A percentile compares a stretch with the other conserved stretches of the same genome.
Conservation (phyloP, 306 rosid genomes). For the Cercis canadensis region DNA sequence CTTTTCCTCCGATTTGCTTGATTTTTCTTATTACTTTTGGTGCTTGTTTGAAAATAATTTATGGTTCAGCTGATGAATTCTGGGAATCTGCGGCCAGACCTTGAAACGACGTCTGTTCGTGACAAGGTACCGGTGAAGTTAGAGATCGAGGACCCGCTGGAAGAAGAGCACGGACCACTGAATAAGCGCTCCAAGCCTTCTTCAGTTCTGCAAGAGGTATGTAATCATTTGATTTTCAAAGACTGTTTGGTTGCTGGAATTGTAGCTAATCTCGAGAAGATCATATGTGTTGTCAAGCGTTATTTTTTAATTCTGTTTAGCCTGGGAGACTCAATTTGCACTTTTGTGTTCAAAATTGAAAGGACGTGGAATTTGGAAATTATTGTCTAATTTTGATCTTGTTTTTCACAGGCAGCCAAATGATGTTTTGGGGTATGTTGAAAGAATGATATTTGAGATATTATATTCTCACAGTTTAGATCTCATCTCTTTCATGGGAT, state of each 20-base stretch:
- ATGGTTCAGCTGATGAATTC: constrained; percentile 77
- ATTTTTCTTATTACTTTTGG: not conserved
- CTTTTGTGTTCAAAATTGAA: not conserved
- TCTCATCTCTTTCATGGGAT: not conserved
- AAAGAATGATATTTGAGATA: not conserved
- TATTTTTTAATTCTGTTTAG: not conserved
- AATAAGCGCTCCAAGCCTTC: constrained; percentile 69
- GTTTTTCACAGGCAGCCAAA: not conserved
- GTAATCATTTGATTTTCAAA: not conserved
- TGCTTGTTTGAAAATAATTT: not conserved
- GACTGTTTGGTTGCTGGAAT: constrained; percentile 19
- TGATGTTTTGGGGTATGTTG: constrained; percentile 2
- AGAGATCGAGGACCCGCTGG: constrained; percentile 77
- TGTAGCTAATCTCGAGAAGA: not conserved
- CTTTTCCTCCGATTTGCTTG: constrained; percentile 5
- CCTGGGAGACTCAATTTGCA: constrained; percentile 20
- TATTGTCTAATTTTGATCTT: not conserved
- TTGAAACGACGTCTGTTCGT: constrained; percentile 47
- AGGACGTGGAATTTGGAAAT: not conserved
- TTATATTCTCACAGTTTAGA: not conserved
- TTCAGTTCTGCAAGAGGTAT: constrained; percentile 56
- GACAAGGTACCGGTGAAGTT: constrained; percentile 64
- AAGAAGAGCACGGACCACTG: constrained; percentile 65
- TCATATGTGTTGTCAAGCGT: not conserved
- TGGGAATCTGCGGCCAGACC: constrained; percentile 46